A percentile compares a stretch with the other conserved stretches of the same genome.
These are phyloP conservation scores for Xylaria nigripes DNA, from an alignment of 495 filamentous ascomycete genomes.

Conservation along the genomic window DNA sequence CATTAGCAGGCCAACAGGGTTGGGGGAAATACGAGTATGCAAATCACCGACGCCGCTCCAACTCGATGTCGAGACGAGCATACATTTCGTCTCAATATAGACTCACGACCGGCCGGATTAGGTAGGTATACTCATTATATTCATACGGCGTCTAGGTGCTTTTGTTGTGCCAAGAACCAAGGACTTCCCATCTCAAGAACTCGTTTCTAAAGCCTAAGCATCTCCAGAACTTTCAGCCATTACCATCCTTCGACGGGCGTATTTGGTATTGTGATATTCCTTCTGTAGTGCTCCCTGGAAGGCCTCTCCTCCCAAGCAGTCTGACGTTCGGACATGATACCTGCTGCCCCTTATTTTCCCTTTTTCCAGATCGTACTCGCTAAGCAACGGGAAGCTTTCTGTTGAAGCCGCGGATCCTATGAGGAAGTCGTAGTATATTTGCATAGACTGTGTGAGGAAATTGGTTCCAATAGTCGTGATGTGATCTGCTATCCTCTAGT, in stretches of 20 bases:
- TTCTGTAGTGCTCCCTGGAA: too few relatives aligned
- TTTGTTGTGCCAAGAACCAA: background rate
- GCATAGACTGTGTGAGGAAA: background rate
- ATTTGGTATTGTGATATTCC: background rate
- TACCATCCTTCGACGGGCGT: background rate
- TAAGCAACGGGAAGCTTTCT: background rate
- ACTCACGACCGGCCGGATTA: background rate
- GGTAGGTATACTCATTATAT: background rate
- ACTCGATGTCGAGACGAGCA: too few relatives aligned
- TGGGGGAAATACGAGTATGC: too few relatives aligned
- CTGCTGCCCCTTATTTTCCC: background rate
- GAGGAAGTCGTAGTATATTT: background rate
- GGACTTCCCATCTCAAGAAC: background rate
- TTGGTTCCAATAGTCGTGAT: background rate
- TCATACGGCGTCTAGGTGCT: background rate
- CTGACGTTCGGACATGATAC: background rate
- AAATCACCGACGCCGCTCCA: too few relatives aligned
- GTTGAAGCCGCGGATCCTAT: background rate
- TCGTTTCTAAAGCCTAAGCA: background rate
- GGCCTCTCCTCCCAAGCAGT: background rate
- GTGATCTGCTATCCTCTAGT: background rate
- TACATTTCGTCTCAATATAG: background rate
- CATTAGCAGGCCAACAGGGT: too few relatives aligned
- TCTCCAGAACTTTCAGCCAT: background rate
- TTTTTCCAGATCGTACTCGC: background rate